These are phyloP conservation scores for Boletus speciosus DNA, from an alignment of 768 basidiomycete genomes.

Conservation along the genomic window DNA sequence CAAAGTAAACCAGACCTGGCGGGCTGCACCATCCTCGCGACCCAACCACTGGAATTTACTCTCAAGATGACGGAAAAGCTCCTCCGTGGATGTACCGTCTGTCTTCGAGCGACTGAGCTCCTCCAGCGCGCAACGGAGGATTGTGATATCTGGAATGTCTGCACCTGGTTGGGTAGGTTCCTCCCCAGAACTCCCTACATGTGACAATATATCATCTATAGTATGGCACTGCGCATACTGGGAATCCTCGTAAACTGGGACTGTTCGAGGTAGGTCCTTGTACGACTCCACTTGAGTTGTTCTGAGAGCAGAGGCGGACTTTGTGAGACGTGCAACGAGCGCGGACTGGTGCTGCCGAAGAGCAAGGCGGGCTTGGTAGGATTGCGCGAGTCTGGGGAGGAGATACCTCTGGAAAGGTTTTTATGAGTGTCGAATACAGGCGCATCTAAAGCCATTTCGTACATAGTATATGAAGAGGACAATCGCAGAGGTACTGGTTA, in stretches of 20 bases:
- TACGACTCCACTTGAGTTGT: conserved; percentile 53
- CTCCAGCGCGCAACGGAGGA: conserved; percentile 61
- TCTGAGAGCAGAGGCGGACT: conserved; percentile 54
- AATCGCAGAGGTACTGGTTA: conserved; percentile 58
- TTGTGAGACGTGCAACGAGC: conserved; percentile 52
- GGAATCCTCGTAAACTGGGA: conserved; percentile 46
- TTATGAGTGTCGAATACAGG: conserved; percentile 5
- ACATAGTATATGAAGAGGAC: conserved; percentile 67
- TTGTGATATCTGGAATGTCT: conserved; percentile 47
- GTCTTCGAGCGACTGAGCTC: conserved; percentile 41
- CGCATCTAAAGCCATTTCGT: conserved; percentile 18
- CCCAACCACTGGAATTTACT: conserved; percentile 56
- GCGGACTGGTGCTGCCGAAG: conserved; percentile 57
- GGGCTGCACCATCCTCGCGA: conserved; percentile 46
- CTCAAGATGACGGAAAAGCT: conserved; percentile 58
- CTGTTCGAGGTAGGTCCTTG: conserved; percentile 53
- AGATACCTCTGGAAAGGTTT: conserved; percentile 54
- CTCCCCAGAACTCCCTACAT: conserved; percentile 4
- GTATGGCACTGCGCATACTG: conserved; percentile 44
- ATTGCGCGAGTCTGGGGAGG: conserved; percentile 59
- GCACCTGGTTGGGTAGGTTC: conserved; percentile 12
- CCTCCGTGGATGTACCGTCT: conserved; percentile 50
- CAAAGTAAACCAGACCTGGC: conserved; percentile 46
- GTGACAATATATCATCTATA: conserved; percentile 38
- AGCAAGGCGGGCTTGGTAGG: conserved; percentile 58